A percentile compares a stretch with the other conserved stretches of the same genome.
These are phyloP conservation scores for Entomortierella beljakovae DNA, from an alignment of 192 early-diverging fungal genomes.

Conservation along the genomic window DNA sequence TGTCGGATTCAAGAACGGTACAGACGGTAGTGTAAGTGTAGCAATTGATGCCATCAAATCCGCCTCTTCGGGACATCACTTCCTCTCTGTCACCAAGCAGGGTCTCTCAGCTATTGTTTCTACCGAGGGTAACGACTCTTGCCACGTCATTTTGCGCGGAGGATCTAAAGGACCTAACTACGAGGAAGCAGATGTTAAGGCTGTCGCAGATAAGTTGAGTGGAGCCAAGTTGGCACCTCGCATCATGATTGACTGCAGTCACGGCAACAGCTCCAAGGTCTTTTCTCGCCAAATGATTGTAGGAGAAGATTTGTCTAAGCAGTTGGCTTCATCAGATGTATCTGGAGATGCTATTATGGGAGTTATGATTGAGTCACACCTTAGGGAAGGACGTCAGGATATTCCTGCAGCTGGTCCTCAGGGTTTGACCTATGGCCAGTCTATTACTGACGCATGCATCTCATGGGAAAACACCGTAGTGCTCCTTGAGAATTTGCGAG, in stretches of 20 bases:
- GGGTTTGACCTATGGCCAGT: constrained; percentile 85
- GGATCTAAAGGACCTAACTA: constrained; percentile 92
- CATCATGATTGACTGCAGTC: constrained; percentile 96
- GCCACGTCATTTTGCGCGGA: constrained; percentile 96
- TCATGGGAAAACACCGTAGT: constrained; percentile 89
- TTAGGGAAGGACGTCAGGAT: constrained; percentile 88
- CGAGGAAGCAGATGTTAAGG: constrained; percentile 74
- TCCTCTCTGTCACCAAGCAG: constrained; percentile 89
- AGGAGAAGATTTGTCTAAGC: constrained; percentile 65
- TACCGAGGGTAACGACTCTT: constrained; percentile 89
- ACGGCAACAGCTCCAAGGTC: constrained; percentile 94
- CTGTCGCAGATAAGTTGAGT: constrained; percentile 65
- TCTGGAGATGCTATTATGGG: constrained; percentile 85
- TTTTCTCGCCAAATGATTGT: constrained; percentile 88
- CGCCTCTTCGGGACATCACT: constrained; percentile 78
- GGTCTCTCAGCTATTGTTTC: constrained; percentile 85
- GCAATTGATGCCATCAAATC: constrained; percentile 95
- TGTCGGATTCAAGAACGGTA: constrained; percentile 89
- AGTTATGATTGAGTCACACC: constrained; percentile 96
- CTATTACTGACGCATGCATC: constrained; percentile 95
- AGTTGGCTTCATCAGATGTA: constrained; percentile 68
- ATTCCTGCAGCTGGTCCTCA: constrained; percentile 80
- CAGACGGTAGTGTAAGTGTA: constrained; percentile 82
- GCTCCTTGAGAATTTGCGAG: constrained; percentile 77
- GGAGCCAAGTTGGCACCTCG: constrained; percentile 67